phyloP scores from a whole-genome alignment of 2,329 filamentous ascomycete genomes.

The Nakataea oryzae region DNA sequence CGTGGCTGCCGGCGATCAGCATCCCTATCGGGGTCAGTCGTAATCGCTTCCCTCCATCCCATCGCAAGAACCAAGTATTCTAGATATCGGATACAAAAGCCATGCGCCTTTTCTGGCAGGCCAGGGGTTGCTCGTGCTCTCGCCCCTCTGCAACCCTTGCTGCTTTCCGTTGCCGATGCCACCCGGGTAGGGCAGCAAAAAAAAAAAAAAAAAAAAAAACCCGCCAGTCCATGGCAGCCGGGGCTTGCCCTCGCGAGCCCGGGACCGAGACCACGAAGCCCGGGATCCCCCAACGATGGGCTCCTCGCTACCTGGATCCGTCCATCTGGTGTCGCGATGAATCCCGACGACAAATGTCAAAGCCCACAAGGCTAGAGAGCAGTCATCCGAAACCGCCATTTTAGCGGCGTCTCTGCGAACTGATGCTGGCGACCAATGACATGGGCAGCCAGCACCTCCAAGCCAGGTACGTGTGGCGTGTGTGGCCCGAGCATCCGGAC shows the following conservation, averaged over 20 bases:
- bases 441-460: too few relatives aligned
- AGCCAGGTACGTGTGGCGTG: too few relatives aligned
- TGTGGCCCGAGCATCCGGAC: too few relatives aligned
- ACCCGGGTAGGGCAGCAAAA: background rate
- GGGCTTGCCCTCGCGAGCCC: background rate
- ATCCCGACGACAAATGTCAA: background rate
- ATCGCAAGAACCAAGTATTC: background rate
- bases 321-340: background rate
- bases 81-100: background rate
- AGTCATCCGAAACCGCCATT: too few relatives aligned
- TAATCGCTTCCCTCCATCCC: background rate
- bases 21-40: background rate
- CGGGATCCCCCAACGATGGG: background rate
- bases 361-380: background rate
- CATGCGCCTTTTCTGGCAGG: background rate
- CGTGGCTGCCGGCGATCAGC: background rate
- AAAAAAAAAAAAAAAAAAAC: background rate
- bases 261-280: background rate
- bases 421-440: too few relatives aligned
- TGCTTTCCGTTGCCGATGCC: background rate
- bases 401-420: too few relatives aligned
- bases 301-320: background rate
- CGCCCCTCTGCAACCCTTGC: background rate
- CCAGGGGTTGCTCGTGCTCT: background rate
- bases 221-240: background rate